These are phyloP conservation scores for Onygenales sp. DNA, from an alignment of 2,329 filamentous ascomycete species.

Conservation along the genomic window DNA sequence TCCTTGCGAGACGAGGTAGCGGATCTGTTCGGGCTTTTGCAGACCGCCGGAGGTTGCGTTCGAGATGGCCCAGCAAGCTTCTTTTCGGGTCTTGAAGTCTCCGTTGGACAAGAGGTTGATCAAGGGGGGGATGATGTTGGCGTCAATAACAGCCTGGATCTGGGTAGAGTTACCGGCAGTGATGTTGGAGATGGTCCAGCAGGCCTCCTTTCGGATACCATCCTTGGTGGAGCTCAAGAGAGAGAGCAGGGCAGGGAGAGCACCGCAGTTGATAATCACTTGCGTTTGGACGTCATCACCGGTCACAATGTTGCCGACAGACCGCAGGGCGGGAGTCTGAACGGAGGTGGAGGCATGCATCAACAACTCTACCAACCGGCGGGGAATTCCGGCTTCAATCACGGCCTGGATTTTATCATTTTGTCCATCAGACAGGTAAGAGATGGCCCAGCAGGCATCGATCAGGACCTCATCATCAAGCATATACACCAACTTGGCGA, in stretches of 20 bases:
- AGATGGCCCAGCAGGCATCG: conserved; percentile 99
- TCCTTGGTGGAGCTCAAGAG: conserved; percentile 96
- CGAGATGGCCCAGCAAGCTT: conserved; percentile 98
- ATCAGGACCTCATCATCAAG: conserved; percentile 97
- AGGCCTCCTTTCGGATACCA: conserved; percentile 97
- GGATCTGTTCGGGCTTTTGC: conserved; percentile 97
- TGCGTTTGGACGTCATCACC: conserved; percentile 98
- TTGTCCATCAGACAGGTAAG: conserved; percentile 92
- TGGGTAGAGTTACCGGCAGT: conserved; percentile 96
- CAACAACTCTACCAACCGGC: conserved; percentile 87
- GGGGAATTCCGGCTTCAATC: conserved; percentile 95
- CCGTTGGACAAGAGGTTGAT: conserved; percentile 95
- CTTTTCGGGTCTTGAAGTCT: conserved; percentile 97
- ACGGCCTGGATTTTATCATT: conserved; percentile 99
- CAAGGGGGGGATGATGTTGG: conserved; percentile 90
- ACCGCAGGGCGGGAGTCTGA: conserved; percentile 92
- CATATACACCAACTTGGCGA: conserved; percentile 96
- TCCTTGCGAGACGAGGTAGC: conserved; percentile 84
- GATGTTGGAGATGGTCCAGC: conserved; percentile 99
- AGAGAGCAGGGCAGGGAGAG: conserved; percentile 82
- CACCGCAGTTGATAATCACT: conserved; percentile 97
- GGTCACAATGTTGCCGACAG: conserved; percentile 97
- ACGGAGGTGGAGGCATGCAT: conserved; percentile 98
- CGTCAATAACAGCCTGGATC: conserved; percentile 93
- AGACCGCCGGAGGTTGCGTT: conserved; percentile 96